These are phyloP conservation scores for Gremmenia infestans DNA, from an alignment of 2,329 filamentous ascomycete species.

Conservation along the genomic window DNA sequence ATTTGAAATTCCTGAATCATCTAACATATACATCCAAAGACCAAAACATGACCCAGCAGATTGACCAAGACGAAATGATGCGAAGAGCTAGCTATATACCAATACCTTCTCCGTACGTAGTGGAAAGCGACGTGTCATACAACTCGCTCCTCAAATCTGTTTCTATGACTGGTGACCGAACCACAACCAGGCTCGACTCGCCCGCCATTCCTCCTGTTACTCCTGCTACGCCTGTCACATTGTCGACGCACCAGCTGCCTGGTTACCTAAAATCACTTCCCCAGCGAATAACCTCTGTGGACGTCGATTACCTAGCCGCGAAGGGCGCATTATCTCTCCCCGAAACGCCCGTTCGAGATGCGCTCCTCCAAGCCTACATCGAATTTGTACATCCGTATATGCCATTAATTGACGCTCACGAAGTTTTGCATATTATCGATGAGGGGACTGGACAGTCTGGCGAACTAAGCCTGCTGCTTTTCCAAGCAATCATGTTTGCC, in stretches of 20 bases:
- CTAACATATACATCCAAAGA: constrained; percentile 17
- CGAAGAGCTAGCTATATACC: constrained; percentile 15
- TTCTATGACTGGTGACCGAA: constrained; percentile 26
- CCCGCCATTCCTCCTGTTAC: constrained; percentile 2
- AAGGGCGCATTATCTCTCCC: constrained; percentile 84
- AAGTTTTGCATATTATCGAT: constrained; percentile 57
- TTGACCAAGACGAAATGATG: constrained; percentile 15
- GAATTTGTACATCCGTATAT: constrained; percentile 94
- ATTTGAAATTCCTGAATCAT: neutral
- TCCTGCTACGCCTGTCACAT: constrained; percentile 5
- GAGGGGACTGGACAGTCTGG: constrained; percentile 63
- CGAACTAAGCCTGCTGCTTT: constrained; percentile 77
- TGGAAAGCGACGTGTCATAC: constrained; percentile 8
- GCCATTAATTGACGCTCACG: constrained; percentile 71
- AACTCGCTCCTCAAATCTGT: constrained; percentile 22
- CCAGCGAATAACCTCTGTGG: constrained; percentile 69
- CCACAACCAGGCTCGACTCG: constrained; percentile 18
- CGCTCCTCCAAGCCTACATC: constrained; percentile 74
- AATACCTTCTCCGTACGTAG: constrained; percentile 4
- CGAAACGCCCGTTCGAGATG: constrained; percentile 64
- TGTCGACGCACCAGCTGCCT: constrained; percentile 39
- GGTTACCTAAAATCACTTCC: constrained; percentile 77
- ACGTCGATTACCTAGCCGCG: constrained; percentile 74
- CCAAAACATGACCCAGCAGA: constrained; percentile 21
- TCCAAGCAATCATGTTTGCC: constrained; percentile 93